Evolutionary conservation across 805 yeast genomes (phyloP).

Genomic region (Ogataea trehalophila): DNA sequence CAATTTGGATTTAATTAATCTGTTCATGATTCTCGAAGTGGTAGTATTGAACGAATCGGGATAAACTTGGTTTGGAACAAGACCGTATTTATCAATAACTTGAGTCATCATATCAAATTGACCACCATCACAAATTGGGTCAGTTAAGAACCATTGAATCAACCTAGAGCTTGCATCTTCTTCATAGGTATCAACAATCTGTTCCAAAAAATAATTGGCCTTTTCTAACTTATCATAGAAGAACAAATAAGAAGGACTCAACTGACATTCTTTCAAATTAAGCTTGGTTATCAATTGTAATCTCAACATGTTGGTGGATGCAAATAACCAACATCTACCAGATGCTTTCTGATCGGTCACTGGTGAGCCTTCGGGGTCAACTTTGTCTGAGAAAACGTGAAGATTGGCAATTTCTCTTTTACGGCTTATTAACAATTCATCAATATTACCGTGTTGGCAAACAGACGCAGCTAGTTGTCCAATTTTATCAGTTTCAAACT

Average conservation of each 20-base stretch:
- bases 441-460: slow-evolving; percentile 33
- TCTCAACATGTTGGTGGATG: slow-evolving; percentile 71
- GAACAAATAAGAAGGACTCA: slow-evolving; percentile 74
- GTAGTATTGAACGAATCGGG: slow-evolving; percentile 64
- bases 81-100: slow-evolving; percentile 72
- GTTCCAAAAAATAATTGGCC: slow-evolving; percentile 75
- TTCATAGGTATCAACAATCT: slow-evolving; percentile 62
- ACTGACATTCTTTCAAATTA: slow-evolving; percentile 62
- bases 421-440: slow-evolving; percentile 35
- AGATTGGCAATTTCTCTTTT: slow-evolving; percentile 26
- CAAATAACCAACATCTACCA: slow-evolving; percentile 90
- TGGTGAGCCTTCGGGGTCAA: slow-evolving; percentile 53
- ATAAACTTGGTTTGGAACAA: slow-evolving; percentile 68
- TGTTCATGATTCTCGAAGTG: slow-evolving; percentile 48
- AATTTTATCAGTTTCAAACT: slow-evolving; percentile 22
- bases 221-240: slow-evolving; percentile 86
- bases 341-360: slow-evolving; percentile 68
- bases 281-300: slow-evolving; percentile 55
- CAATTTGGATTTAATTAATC: slow-evolving; percentile 60
- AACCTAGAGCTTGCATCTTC: slow-evolving; percentile 67
- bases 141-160: slow-evolving; percentile 57
- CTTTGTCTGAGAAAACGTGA: slow-evolving; percentile 38
- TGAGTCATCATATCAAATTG: slow-evolving; percentile 83
- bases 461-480: slow-evolving; percentile 31
- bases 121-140: slow-evolving; percentile 81